Evolutionary conservation across 768 basidiomycete species (phyloP), one percentile per base, ranked within the genome.

Genomic region (Agrocybe pediades): DNA sequence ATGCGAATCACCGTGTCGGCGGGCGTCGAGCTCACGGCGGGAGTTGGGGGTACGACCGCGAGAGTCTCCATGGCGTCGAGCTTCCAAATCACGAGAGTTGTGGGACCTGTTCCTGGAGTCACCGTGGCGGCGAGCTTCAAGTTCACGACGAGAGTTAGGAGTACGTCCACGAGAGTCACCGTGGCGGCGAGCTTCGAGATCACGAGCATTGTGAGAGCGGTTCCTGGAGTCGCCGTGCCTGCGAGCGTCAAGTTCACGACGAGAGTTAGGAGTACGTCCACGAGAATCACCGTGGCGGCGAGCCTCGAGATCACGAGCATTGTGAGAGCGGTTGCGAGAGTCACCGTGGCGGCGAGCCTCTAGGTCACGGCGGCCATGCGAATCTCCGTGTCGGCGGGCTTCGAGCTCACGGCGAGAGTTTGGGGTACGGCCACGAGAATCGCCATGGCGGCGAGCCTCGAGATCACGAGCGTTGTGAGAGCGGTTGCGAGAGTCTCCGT

Each of bases 91-190:
- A 30, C 45, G 29, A 30, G 29, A 30, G 29, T 30, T 30, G 29
- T 6, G 29, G 15, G 29, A 7, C 15, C 29, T 15, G 45, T n/a
- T 20, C 40, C n/a, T 44, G 25, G 21, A 21, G 49, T 40, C 36
- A 9, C 50, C 55, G 36, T 56, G 55, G 2, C 55, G 46, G 50
- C 55, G 55, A 23, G 55, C 49, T 21, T 53, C 56, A 24, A 57
- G 47, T 15, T 27, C 51, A 19, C 56, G 56, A 26, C 41, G 17
- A 27, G 29, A 16, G 49, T 42, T 26, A n/a, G 9, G 25, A 25
- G 25, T 9, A 4, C 27, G 41, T 20, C 41, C 26, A 20, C 25
- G 9, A 21, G 41, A 27, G 17, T 29, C 50, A 51, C 51, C 51
- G 43, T 52, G 51, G 6, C 51, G 42, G 43, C 51, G 51, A 17